Base-by-base conservation (phyloP, 768 basidiomycete species). In the Coprinellus aureogranulatus region DNA sequence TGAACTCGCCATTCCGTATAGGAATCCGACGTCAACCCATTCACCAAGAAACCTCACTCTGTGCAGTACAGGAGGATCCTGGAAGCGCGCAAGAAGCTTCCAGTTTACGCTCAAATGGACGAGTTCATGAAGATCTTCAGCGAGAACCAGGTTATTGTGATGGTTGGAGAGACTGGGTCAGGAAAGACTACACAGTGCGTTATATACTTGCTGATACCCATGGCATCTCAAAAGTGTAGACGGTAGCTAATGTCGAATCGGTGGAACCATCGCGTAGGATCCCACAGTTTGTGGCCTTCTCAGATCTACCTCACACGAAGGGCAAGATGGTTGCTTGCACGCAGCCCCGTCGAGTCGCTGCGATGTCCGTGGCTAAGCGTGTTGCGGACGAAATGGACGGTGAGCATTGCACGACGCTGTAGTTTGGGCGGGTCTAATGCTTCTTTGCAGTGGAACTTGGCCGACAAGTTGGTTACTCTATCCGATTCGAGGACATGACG, bases 331-430 rank as follows among this genome's bases (percentile, higher is more conserved):
- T 99, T 2, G 96, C 96, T 0, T 99, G 96, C 66, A 99, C 96
- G 2, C 96, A 99, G 68, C 96, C 96, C 1, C 81, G 96, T 64
- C 83, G 96, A 76, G 94, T 99, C 3, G 94, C 96, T 11, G 94
- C 96, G 9, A 98, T 97, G 93, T 93, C 91, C 16, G 96, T 98
- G 2, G 96, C 96, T 22, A 95, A 96, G 71, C 94, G 96, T 75
- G 96, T 99, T 1, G 94, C 96, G 4, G 96, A 98, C 67, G 96
- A 98, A 73, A 95, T 98, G 94, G 96, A 98, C 70, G 92, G 93
- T 93, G 63, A 65, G 91, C 74, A 18, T 2, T 23, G 34, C 8
- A 34, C 14, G 34, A 2, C 26, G 3, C 14, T 18, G 28, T 42
- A 23, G 14, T 20, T 23, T 20, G 44, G 41, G 8, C 18, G 22